These are phyloP conservation scores for Platanus orientalis DNA, from an alignment of 164 flowering plant species.

Conservation along the genomic window DNA sequence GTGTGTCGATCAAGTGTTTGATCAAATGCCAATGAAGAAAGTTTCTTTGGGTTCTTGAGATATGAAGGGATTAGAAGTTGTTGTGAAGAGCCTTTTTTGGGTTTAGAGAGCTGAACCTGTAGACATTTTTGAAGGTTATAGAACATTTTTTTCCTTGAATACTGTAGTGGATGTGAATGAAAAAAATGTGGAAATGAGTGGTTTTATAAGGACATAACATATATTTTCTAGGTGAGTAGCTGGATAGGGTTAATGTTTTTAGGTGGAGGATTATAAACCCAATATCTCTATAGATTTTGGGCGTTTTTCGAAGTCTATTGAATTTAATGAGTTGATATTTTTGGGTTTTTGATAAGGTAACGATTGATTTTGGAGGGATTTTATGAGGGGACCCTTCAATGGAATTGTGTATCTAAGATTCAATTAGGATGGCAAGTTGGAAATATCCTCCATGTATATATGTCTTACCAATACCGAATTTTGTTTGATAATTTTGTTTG, in stretches of 20 bases:
- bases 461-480: too few species aligned
- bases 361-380: neutral
- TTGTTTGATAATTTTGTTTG: too few species aligned
- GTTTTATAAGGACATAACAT: neutral
- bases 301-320: neutral
- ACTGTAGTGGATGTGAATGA: neutral
- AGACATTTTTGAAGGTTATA: conserved; percentile 44
- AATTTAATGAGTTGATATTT: too few species aligned
- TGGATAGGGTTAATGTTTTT: neutral
- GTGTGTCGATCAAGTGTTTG: conserved; percentile 31
- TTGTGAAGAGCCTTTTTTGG: conserved; percentile 29
- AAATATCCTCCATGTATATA: too few species aligned
- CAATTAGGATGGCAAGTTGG: too few species aligned
- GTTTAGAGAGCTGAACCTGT: conserved; percentile 45
- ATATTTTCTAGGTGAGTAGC: neutral
- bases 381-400: neutral
- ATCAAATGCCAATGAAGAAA: conserved; percentile 32
- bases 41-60: conserved; percentile 9
- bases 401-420: too few species aligned
- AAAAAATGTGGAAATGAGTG: neutral
- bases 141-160: conserved; percentile 14
- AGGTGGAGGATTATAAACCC: neutral
- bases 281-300: neutral
- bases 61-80: neutral
- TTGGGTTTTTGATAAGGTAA: neutral